These are phyloP conservation scores for Gossypium sturtianum DNA, from an alignment of 345 rosid species.

Conservation along the genomic window DNA sequence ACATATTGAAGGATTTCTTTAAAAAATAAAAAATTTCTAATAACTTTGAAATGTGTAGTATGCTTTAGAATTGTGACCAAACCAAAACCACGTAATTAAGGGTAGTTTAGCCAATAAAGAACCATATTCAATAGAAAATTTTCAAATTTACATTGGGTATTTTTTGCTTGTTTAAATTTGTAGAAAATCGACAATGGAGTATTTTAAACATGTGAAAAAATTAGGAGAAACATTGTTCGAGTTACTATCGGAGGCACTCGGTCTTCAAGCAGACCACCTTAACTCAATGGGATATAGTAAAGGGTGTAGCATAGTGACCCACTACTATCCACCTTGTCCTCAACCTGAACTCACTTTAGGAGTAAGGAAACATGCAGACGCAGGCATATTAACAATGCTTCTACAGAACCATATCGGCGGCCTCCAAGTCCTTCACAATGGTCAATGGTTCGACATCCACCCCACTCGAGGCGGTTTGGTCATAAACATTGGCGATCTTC, in stretches of 20 bases:
- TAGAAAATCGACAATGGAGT: constrained; percentile 2
- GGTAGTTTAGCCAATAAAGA: no score
- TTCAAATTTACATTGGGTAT: neutral
- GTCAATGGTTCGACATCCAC: constrained; percentile 9
- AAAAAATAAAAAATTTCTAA: no score
- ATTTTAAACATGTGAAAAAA: neutral
- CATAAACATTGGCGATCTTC: constrained; percentile 10
- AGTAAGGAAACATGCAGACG: constrained; percentile 19
- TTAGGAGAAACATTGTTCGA: neutral
- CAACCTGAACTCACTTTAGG: constrained; percentile 30
- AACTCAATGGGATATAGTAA: constrained; percentile 21
- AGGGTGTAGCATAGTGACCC: constrained; percentile 1
- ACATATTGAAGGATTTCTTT: no score
- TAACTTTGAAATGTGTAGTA: no score
- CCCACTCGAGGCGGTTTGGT: neutral
- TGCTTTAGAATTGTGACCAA: no score
- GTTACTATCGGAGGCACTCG: neutral
- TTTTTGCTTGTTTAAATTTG: neutral
- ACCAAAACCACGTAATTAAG: no score
- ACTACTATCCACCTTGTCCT: constrained; percentile 33
- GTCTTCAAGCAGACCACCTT: constrained; percentile 7
- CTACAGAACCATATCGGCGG: neutral
- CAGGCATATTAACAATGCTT: neutral
- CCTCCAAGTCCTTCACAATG: constrained; percentile 6
- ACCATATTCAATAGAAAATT: no score